A percentile compares a stretch with the other conserved stretches of the same genome.
Conservation (phyloP, 345 rosid genomes). For the Passiflora organensis region DNA sequence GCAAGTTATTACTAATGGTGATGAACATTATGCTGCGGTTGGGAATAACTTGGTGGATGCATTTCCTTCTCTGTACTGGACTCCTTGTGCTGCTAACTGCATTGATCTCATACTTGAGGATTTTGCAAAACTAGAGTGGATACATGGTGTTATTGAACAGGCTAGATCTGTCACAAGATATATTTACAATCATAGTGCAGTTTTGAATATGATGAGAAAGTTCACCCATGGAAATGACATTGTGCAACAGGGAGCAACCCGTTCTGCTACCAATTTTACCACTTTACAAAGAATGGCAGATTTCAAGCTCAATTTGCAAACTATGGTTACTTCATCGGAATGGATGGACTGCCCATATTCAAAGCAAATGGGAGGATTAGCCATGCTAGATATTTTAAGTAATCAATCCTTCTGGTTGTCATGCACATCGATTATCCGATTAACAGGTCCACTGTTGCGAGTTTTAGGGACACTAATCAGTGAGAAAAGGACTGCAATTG, state of each 20-base stretch:
- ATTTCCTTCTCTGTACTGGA: conserved; percentile 77
- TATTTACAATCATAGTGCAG: conserved; percentile 61
- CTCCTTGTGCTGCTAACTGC: conserved; percentile 75
- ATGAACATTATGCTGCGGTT: conserved; percentile 49
- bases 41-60: conserved; percentile 59
- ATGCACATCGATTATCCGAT: conserved; percentile 37
- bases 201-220: conserved; percentile 70
- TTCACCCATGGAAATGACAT: conserved; percentile 70
- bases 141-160: conserved; percentile 54
- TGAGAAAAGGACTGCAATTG: conserved; percentile 77
- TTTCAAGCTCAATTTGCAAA: conserved; percentile 58
- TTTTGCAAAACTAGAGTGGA: conserved; percentile 60
- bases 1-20: conserved; percentile 77
- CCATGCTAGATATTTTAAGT: conserved; percentile 54
- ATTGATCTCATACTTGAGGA: conserved; percentile 76
- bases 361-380: conserved; percentile 66
- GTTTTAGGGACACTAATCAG: conserved; percentile 50
- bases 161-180: conserved; percentile 77
- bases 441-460: conserved; percentile 64
- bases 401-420: conserved; percentile 80
- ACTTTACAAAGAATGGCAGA: conserved; percentile 53
- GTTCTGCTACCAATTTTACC: conserved; percentile 63
- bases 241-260: conserved; percentile 52
- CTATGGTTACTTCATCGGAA: conserved; percentile 80
- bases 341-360: conserved; percentile 72